A percentile compares a stretch with the other conserved stretches of the same genome.
Evolutionary conservation across 2,329 filamentous ascomycete species (phyloP).

Genomic region (Ophiostoma montium): DNA sequence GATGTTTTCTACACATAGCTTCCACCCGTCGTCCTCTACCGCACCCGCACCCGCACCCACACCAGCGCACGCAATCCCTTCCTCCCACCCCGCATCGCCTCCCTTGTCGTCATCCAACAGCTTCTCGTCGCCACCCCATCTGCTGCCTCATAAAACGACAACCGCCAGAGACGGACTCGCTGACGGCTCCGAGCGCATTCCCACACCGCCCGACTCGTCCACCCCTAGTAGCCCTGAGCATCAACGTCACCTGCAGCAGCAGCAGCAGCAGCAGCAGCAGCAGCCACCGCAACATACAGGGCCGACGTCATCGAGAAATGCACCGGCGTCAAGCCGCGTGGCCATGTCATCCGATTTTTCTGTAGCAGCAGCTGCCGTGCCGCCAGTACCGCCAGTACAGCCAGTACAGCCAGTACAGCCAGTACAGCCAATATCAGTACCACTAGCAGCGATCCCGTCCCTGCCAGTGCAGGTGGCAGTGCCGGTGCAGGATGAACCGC

Average conservation of each 20-base stretch:
- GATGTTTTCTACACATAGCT: slow-evolving; percentile 3
- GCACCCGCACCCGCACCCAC: not conserved
- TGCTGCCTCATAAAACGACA: not conserved
- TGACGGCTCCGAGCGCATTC: slow-evolving; percentile 5
- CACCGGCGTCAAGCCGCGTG: slow-evolving; percentile 28
- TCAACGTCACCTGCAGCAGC: not conserved
- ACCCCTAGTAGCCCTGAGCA: not conserved
- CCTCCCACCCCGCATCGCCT: slow-evolving; percentile 9
- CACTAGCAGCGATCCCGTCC: not conserved
- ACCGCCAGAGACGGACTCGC: not conserved
- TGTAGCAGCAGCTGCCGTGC: not conserved
- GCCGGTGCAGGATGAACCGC: slow-evolving; percentile 15
- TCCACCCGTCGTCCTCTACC: not conserved
- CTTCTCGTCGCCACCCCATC: slow-evolving; percentile 6
- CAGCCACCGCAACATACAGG: slow-evolving; percentile 18
- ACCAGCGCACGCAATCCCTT: not conserved
- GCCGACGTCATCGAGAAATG: slow-evolving; percentile 25
- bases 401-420: slow-evolving; percentile 12
- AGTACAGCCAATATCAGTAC: not conserved
- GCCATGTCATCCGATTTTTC: not conserved
- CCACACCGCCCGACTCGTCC: slow-evolving; percentile 24
- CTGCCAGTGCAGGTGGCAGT: slow-evolving; percentile 16
- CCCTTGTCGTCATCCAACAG: slow-evolving; percentile 17
- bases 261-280: not conserved
- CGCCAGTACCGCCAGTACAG: too few relatives aligned